Percentiles rank a stretch among this genome's conserved stretches.
phyloP scores from a whole-genome alignment of 371 early-diverging fungal species.

The Encephalitozoon intestinalis region DNA sequence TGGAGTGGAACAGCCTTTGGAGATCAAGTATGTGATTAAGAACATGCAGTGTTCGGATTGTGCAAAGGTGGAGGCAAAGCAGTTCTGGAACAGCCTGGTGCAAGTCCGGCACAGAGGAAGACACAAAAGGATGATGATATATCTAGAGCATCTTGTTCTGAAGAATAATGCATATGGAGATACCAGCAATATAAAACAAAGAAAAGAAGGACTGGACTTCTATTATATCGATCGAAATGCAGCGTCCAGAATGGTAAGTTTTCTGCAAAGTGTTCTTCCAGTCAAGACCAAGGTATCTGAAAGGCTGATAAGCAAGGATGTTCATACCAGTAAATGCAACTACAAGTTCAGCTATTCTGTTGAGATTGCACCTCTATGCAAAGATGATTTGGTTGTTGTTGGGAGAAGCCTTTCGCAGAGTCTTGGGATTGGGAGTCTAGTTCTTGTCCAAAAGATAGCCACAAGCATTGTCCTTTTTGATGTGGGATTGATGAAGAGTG shows the following conservation, averaged over 20 bases:
- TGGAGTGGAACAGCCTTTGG: conserved; percentile 68
- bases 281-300: conserved; percentile 72
- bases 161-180: conserved; percentile 88
- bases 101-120: conserved; percentile 86
- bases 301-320: conserved; percentile 88
- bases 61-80: conserved; percentile 86
- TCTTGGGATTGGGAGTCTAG: conserved; percentile 37
- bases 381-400: conserved; percentile 76
- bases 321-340: conserved; percentile 77
- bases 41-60: conserved; percentile 93
- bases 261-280: conserved; percentile 76
- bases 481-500: conserved; percentile 18
- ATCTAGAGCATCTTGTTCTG: conserved; percentile 90
- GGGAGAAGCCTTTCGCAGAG: conserved; percentile 26
- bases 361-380: conserved; percentile 89
- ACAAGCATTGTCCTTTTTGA: conserved; percentile 46
- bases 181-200: conserved; percentile 86
- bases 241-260: conserved; percentile 88
- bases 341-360: conserved; percentile 88
- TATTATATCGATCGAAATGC: conserved; percentile 78
- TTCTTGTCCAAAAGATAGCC: conserved; percentile 45
- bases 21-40: conserved; percentile 81
- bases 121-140: conserved; percentile 91
- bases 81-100: conserved; percentile 93
- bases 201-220: conserved; percentile 93